These are phyloP conservation scores for Russula abietina DNA, from an alignment of 768 basidiomycete species.

Conservation along the genomic window DNA sequence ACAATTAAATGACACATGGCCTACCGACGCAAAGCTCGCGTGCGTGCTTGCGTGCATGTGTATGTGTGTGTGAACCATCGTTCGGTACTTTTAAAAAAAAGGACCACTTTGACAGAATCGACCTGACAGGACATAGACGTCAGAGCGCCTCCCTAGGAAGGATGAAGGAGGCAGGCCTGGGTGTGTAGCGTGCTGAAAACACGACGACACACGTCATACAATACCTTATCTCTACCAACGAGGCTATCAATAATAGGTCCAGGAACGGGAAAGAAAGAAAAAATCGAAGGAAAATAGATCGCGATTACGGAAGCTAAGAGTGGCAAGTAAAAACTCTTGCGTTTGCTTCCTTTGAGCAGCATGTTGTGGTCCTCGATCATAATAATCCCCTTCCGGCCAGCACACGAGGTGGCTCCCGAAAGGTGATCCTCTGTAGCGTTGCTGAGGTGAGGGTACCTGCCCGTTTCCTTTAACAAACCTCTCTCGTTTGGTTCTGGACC, in stretches of 20 bases:
- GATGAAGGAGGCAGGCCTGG: too few relatives aligned
- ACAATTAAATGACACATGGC: slow-evolving; percentile 1
- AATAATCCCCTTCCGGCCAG: background rate
- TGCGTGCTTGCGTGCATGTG: too few relatives aligned
- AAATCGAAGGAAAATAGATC: background rate
- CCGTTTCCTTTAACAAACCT: background rate
- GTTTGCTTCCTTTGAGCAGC: background rate
- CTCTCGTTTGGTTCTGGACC: slow-evolving; percentile 1
- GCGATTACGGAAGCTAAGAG: slow-evolving; percentile 8
- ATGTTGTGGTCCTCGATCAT: background rate
- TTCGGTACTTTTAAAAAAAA: background rate
- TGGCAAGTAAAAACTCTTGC: slow-evolving; percentile 1
- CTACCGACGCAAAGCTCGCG: too few relatives aligned
- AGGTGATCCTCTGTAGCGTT: background rate
- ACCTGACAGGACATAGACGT: background rate
- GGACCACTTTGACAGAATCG: background rate
- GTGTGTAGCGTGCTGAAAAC: background rate
- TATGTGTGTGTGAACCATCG: too few relatives aligned
- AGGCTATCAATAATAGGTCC: slow-evolving; percentile 5
- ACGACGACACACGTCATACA: slow-evolving; percentile 5
- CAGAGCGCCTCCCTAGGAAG: background rate
- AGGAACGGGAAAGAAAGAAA: slow-evolving; percentile 1
- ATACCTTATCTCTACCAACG: slow-evolving; percentile 1
- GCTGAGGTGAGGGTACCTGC: background rate
- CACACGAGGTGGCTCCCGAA: background rate